These are phyloP conservation scores for Beauveria varroae DNA, from an alignment of 2,329 filamentous ascomycete genomes.

Conservation along the genomic window DNA sequence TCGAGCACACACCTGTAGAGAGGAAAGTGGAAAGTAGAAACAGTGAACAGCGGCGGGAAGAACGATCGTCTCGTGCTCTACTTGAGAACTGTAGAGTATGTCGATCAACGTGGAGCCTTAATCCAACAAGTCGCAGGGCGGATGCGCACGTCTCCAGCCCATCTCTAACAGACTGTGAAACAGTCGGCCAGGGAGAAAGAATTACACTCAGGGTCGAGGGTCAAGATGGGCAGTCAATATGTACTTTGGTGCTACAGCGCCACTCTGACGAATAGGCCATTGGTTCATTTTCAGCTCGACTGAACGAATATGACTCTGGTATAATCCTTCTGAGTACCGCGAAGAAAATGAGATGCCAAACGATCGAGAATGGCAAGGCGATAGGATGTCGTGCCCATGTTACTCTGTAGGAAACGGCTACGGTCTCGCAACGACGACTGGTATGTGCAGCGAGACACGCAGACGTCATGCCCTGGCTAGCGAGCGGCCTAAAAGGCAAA, in stretches of 20 bases:
- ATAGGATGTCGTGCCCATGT: too few relatives aligned
- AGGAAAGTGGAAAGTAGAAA: not conserved
- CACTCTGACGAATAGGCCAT: not conserved
- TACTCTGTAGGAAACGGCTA: too few relatives aligned
- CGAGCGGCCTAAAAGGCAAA: too few relatives aligned
- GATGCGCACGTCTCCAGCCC: not conserved
- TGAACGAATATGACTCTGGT: too few relatives aligned
- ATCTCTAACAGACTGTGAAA: conserved; percentile 4
- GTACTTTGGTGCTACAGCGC: not conserved
- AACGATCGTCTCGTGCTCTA: not conserved
- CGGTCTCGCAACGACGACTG: too few relatives aligned
- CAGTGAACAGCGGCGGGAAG: not conserved
- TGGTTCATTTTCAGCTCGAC: too few relatives aligned
- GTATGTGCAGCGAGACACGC: too few relatives aligned
- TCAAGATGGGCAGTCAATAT: not conserved
- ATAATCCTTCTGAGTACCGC: too few relatives aligned
- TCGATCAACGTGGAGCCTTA: not conserved
- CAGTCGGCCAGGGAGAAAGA: not conserved
- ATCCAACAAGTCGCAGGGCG: not conserved
- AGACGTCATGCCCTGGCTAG: too few relatives aligned
- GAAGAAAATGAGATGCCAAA: too few relatives aligned
- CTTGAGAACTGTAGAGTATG: not conserved
- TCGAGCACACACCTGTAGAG: not conserved
- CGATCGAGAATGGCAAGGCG: too few relatives aligned
- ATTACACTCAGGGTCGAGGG: too few relatives aligned